Conservation (phyloP, 140 eudicot species). For the Stevia rebaudiana region DNA sequence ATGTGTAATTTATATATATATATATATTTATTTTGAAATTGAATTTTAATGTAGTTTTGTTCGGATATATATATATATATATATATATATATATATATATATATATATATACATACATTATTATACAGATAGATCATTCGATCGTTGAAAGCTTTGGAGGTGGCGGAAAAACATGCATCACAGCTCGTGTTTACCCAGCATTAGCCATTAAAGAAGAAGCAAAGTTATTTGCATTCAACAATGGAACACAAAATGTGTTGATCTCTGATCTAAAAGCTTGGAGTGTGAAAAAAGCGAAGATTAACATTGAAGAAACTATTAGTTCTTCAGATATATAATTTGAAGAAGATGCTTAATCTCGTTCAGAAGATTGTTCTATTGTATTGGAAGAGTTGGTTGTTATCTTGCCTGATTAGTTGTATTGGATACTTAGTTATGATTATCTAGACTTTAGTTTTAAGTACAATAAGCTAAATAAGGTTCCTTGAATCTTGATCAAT, state of each 20-base stretch:
- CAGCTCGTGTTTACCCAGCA: slow-evolving; percentile 59
- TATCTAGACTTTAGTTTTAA: background rate
- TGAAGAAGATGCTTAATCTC: background rate
- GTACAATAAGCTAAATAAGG: slow-evolving; percentile 8
- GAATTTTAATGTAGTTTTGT: background rate
- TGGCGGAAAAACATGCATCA: slow-evolving; percentile 48
- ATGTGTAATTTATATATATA: background rate
- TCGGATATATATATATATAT: slow-evolving; percentile 29
- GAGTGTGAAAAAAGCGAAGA: slow-evolving; percentile 48
- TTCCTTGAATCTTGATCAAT: background rate
- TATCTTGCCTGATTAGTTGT: background rate
- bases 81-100: too few species aligned
- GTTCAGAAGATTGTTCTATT: background rate
- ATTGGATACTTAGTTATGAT: background rate
- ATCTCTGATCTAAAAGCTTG: slow-evolving; percentile 43
- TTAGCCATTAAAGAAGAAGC: slow-evolving; percentile 45
- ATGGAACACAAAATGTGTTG: slow-evolving; percentile 37
- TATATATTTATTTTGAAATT: background rate
- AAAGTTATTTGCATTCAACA: slow-evolving; percentile 43
- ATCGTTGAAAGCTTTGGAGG: slow-evolving; percentile 72
- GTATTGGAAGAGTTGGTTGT: background rate
- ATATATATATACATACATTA: too few species aligned
- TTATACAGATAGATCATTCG: slow-evolving; percentile 77
- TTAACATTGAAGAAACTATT: slow-evolving; percentile 17
- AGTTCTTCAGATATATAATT: background rate